A percentile compares a stretch with the other conserved stretches of the same genome.
These are phyloP conservation scores for Emericellopsis atlantica DNA, from an alignment of 2,329 filamentous ascomycete genomes.

Conservation along the genomic window DNA sequence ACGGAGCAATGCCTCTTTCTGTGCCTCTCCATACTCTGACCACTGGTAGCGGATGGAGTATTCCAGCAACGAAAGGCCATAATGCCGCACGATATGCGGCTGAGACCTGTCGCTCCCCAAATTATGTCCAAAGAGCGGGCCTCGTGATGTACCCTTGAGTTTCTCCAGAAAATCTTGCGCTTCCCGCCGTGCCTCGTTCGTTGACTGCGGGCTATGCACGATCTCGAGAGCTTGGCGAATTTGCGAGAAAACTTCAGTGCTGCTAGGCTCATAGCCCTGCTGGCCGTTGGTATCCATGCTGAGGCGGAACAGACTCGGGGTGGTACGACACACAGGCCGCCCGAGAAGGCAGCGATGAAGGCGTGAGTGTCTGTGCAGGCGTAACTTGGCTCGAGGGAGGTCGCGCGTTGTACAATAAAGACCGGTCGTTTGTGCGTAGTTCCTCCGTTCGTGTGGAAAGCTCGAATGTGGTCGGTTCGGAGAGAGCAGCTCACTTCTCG, in stretches of 20 bases:
- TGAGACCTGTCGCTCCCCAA: slow-evolving; percentile 67
- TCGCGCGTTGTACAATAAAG: no score
- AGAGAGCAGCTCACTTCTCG: no score
- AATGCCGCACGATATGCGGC: slow-evolving; percentile 77
- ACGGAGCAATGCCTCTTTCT: slow-evolving; percentile 55
- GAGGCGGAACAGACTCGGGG: not conserved
- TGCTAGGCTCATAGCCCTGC: slow-evolving; percentile 23
- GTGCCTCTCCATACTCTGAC: slow-evolving; percentile 56
- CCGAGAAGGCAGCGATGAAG: not conserved
- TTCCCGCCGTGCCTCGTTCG: slow-evolving; percentile 69
- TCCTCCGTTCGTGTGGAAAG: no score
- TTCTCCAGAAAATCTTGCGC: slow-evolving; percentile 79
- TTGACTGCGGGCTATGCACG: slow-evolving; percentile 71
- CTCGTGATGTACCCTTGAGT: slow-evolving; percentile 66
- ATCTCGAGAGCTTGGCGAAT: slow-evolving; percentile 80
- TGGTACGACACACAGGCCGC: not conserved
- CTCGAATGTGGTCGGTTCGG: no score
- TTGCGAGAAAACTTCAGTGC: slow-evolving; percentile 40
- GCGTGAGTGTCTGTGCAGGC: not conserved
- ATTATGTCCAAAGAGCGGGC: slow-evolving; percentile 73
- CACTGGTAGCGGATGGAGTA: slow-evolving; percentile 80
- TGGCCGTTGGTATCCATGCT: slow-evolving; percentile 24
- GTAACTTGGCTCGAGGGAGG: no score
- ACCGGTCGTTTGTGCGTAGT: no score
- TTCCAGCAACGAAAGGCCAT: slow-evolving; percentile 83